These are phyloP conservation scores for Oenanthe javanica DNA, from an alignment of 140 eudicot species.

Conservation along the genomic window DNA sequence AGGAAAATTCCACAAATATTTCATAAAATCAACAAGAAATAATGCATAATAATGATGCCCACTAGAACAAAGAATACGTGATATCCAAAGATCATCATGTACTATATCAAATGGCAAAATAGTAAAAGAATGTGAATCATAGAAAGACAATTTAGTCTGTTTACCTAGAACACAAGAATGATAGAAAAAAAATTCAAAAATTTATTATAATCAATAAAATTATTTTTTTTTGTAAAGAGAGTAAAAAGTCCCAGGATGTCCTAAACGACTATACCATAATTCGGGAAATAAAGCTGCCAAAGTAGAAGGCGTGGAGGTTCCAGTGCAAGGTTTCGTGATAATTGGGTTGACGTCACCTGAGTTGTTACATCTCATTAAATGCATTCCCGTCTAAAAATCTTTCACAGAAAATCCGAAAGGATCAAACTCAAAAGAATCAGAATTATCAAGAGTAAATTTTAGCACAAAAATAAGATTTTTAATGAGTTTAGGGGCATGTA, in stretches of 20 bases:
- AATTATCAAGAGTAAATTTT: background rate
- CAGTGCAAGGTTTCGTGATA: background rate
- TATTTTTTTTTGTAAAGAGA: background rate
- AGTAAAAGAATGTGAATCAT: background rate
- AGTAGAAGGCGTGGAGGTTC: background rate
- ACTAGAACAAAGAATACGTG: background rate
- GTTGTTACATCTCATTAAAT: background rate
- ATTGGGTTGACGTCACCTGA: background rate
- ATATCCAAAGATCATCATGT: background rate
- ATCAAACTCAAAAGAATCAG: background rate
- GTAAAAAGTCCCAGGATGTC: background rate
- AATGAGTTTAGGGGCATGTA: background rate
- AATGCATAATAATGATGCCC: background rate
- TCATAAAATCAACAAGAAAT: background rate
- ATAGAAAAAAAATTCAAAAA: background rate
- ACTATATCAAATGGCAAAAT: background rate
- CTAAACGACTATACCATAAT: background rate
- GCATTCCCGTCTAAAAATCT: background rate
- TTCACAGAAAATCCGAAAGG: background rate
- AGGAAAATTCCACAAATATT: background rate
- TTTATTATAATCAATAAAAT: background rate
- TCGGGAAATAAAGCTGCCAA: background rate
- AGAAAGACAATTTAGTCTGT: background rate
- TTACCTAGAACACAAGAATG: background rate
- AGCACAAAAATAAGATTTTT: background rate